Evolutionary conservation across 2,329 filamentous ascomycete genomes (phyloP), one percentile per base, ranked within the genome.

Genomic region (Fusarium coffeatum): DNA sequence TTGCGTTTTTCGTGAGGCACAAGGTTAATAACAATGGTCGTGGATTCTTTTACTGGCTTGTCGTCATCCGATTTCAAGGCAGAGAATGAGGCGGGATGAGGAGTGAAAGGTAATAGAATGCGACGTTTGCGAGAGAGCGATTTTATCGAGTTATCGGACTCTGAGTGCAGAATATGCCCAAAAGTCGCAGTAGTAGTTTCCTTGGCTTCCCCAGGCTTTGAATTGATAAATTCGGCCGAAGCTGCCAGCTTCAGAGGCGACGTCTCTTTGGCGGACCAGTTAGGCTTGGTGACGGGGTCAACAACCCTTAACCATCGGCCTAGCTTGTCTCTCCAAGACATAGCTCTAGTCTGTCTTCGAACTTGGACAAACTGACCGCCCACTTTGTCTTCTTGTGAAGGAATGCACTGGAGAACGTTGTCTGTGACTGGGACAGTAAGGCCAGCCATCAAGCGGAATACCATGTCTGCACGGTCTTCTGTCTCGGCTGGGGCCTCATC

Each of bases 101-200:
- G 86, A 1, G 83, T 75, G 7, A 80, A 58, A 4, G 87, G 83
- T 1, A 79, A 77, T 37, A 89, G 80, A 47, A 83, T 78, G 48
- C 81, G 82, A 8, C 69, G 69, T 16, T 40, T 49, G 18, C 69
- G 64, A 13, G 43, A n/a, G 30, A 67, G 57, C 12, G 34, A 30
- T 23, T 41, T 42, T 1, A 45, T 40, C 12, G 63, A 55, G 20
- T 25, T 30, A n/a, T 49, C 37, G 15, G 41, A 27, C 8, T 56
- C 46, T 11, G 43, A 37, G 63, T 85, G 83, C 0, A 89, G 80
- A 34, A 88, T 66, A 55, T 86, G 83, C 20, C 87, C 87, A 69
- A 89, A 89, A 5, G 80, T 78, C 13, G 85, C 85, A 5, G 72
- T 76, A 3, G 83, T 82, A 8, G 71, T 55, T n/a, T 64, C 66